Evolutionary conservation across 352 stramenopile species (phyloP).

Genomic region (Phytophthora fragariae): DNA sequence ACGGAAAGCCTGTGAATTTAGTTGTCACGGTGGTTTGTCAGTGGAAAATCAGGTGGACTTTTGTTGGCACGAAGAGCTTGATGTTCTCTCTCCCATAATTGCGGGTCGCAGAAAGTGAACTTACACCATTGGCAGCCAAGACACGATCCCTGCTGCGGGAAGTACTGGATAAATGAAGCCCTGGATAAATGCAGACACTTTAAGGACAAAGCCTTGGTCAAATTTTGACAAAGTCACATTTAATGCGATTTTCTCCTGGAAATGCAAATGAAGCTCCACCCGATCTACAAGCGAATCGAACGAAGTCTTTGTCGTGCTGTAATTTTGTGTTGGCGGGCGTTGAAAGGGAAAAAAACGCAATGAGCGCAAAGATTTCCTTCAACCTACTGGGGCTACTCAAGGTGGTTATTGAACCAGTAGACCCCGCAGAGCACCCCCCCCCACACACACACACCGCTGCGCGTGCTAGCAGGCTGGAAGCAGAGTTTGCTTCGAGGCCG

Average conservation of each 20-base stretch:
- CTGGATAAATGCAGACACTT: conserved; percentile 13
- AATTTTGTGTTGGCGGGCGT: conserved; percentile 18
- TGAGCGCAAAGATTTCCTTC: conserved; percentile 8
- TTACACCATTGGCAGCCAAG: conserved; percentile 14
- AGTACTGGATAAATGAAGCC: conserved; percentile 1
- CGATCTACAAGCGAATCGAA: conserved; percentile 24
- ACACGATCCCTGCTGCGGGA: conserved; percentile 1
- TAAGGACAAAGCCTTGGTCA: conserved; percentile 1
- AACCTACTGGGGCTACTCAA: conserved; percentile 14
- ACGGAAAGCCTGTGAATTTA: conserved; percentile 6
- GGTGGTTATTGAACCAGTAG: conserved; percentile 4
- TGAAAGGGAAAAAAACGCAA: not conserved
- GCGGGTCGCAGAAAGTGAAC: conserved; percentile 12
- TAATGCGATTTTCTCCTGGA: conserved; percentile 9
- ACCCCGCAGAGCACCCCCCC: not conserved
- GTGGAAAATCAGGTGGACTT: not conserved
- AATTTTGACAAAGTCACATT: not conserved
- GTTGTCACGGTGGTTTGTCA: conserved; percentile 3
- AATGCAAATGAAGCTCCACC: conserved; percentile 21
- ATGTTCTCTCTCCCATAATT: not conserved
- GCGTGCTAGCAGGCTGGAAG: conserved; percentile 4
- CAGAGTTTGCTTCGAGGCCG: conserved; percentile 6
- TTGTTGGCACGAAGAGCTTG: conserved; percentile 5
- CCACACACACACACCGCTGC: not conserved
- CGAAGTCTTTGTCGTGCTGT: conserved; percentile 3